Percentiles rank a stretch among this genome's conserved stretches.
Conservation (phyloP, 768 basidiomycete species). For the Termitomyces eurrhizus region DNA sequence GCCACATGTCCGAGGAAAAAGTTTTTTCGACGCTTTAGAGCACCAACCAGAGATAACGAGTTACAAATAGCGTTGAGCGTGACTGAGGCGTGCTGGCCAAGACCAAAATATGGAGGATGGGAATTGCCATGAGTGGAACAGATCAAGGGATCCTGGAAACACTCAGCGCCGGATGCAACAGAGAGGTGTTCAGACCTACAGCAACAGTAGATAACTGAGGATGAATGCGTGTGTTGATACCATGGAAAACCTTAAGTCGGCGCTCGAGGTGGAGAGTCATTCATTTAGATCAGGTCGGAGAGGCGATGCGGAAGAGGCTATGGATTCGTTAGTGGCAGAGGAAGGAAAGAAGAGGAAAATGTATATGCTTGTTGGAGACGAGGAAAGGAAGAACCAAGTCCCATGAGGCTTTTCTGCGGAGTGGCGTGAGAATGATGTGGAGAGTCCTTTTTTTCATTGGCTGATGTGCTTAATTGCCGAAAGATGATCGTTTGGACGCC, state of each 20-base stretch:
- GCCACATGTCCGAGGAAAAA: not conserved
- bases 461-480: constrained; percentile 4
- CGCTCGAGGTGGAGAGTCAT: not conserved
- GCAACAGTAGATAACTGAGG: not conserved
- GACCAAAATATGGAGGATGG: not conserved
- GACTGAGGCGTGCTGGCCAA: not conserved
- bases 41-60: not conserved
- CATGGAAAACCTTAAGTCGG: not conserved
- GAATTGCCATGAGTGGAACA: not conserved
- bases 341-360: not conserved
- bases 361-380: constrained; percentile 1
- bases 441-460: constrained; percentile 19
- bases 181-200: not conserved
- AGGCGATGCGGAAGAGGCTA: not conserved
- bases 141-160: not conserved
- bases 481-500: not conserved
- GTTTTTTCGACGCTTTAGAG: not conserved
- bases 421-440: constrained; percentile 13
- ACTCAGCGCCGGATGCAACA: not conserved
- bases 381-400: constrained; percentile 4
- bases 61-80: not conserved
- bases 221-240: not conserved
- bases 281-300: not conserved
- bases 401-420: constrained; percentile 20
- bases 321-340: not conserved